Evolutionary conservation across 2,329 filamentous ascomycete genomes (phyloP).

Genomic region (Penicillium decumbens): DNA sequence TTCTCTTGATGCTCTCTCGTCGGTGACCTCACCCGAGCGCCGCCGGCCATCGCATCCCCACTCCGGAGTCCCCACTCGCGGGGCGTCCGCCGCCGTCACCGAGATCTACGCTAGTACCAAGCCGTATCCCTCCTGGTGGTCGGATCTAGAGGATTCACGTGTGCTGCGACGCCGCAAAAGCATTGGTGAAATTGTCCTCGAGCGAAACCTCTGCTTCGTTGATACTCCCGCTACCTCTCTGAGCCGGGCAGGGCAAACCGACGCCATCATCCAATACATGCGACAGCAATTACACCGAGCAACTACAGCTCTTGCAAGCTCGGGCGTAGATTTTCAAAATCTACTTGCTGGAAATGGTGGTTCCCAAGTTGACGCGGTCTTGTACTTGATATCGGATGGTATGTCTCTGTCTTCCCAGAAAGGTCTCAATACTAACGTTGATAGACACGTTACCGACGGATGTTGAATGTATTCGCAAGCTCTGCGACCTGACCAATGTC

Average conservation of each 20-base stretch:
- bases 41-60: constrained; percentile 21
- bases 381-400: constrained; percentile 70
- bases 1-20: constrained; percentile 40
- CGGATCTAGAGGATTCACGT: constrained; percentile 65
- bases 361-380: constrained; percentile 73
- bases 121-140: constrained; percentile 86
- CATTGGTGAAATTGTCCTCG: constrained; percentile 69
- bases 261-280: constrained; percentile 64
- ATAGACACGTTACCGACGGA: constrained; percentile 60
- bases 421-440: background rate
- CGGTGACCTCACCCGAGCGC: constrained; percentile 13
- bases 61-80: constrained; percentile 18
- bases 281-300: constrained; percentile 64
- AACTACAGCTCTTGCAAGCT: constrained; percentile 57
- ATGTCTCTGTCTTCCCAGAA: constrained; percentile 29
- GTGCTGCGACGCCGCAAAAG: constrained; percentile 63
- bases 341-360: constrained; percentile 78
- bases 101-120: constrained; percentile 77
- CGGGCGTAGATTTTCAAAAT: constrained; percentile 68
- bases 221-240: constrained; percentile 66
- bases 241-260: constrained; percentile 51
- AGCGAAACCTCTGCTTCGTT: constrained; percentile 90
- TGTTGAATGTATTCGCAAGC: constrained; percentile 64
- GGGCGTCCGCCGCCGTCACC: constrained; percentile 42
- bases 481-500: constrained; percentile 73